phyloP scores from a whole-genome alignment of 164 flowering plant genomes.

The Buxus sempervirens region DNA sequence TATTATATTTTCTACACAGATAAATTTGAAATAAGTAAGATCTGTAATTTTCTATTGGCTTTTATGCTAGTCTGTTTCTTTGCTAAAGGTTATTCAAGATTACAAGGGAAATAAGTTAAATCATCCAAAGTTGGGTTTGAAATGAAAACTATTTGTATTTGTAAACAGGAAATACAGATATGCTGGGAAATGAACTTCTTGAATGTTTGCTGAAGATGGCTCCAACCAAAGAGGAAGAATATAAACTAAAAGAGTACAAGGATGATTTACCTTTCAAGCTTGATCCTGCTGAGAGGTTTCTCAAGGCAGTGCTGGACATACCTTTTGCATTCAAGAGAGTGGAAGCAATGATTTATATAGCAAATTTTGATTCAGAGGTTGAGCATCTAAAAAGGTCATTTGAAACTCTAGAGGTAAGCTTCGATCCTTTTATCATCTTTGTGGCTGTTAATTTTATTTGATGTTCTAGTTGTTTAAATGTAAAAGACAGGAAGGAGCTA shows the following conservation, averaged over 20 bases:
- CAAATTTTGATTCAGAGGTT: conserved; percentile 46
- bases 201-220: conserved; percentile 89
- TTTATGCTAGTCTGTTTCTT: not conserved
- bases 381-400: conserved; percentile 39
- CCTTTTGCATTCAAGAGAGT: conserved; percentile 87
- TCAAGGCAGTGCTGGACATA: conserved; percentile 72
- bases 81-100: not conserved
- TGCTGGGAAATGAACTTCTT: conserved; percentile 75
- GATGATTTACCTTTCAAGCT: conserved; percentile 68
- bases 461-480: not conserved
- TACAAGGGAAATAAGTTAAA: not conserved
- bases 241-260: conserved; percentile 63
- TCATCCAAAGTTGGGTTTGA: not conserved
- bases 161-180: conserved; percentile 70
- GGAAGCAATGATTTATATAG: conserved; percentile 73
- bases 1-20: no score
- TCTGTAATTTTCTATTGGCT: not conserved
- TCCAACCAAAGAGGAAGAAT: conserved; percentile 87
- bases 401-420: conserved; percentile 42
- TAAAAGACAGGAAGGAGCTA: not conserved
- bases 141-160: conserved; percentile 1
- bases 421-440: not conserved
- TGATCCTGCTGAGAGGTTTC: conserved; percentile 80
- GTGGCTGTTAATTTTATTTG: not conserved
- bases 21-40: no score